These are phyloP conservation scores for Viola pubescens DNA, from an alignment of 441 rosid species.

Conservation along the genomic window DNA sequence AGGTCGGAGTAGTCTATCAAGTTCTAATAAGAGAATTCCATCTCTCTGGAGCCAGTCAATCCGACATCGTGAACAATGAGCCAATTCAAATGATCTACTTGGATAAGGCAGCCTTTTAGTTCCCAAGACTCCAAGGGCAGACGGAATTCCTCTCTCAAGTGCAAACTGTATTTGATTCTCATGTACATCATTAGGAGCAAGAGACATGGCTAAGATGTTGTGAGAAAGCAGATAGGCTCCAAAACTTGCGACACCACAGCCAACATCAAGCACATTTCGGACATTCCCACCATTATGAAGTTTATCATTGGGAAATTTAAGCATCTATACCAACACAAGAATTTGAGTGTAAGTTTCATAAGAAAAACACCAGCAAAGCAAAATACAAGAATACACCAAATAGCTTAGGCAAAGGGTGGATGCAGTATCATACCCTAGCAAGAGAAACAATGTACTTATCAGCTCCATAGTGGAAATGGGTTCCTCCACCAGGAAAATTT, in stretches of 20 bases:
- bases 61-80: slow-evolving; percentile 92
- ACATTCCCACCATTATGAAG: slow-evolving; percentile 71
- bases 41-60: slow-evolving; percentile 98
- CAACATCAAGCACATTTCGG: slow-evolving; percentile 88
- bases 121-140: slow-evolving; percentile 91
- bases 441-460: slow-evolving; percentile 84
- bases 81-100: slow-evolving; percentile 88
- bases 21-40: slow-evolving; percentile 82
- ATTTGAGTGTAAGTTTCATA: slow-evolving; percentile 19
- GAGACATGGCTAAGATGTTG: slow-evolving; percentile 75
- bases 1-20: slow-evolving; percentile 85
- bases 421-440: slow-evolving; percentile 46
- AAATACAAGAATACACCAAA: slow-evolving; percentile 11
- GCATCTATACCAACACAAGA: slow-evolving; percentile 52
- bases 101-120: slow-evolving; percentile 95
- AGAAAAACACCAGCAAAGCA: slow-evolving; percentile 8
- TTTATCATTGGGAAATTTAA: slow-evolving; percentile 75
- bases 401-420: background rate
- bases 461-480: slow-evolving; percentile 92
- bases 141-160: slow-evolving; percentile 87
- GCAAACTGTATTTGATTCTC: slow-evolving; percentile 97
- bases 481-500: slow-evolving; percentile 94
- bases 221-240: slow-evolving; percentile 91
- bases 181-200: slow-evolving; percentile 96
- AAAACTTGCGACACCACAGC: slow-evolving; percentile 96